phyloP scores from a whole-genome alignment of 2,329 filamentous ascomycete genomes.

The Fusarium robinianum region DNA sequence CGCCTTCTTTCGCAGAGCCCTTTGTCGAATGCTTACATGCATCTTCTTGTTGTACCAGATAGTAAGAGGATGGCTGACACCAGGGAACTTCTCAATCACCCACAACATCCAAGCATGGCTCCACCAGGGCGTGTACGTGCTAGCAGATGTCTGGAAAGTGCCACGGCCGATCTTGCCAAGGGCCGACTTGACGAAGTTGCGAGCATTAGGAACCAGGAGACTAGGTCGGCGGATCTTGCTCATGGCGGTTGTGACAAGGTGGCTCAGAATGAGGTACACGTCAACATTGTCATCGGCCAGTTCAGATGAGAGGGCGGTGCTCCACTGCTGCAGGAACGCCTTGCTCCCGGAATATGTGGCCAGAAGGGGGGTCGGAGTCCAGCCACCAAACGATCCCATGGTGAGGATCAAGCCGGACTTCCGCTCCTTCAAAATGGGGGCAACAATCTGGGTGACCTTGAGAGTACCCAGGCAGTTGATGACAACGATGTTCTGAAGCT shows the following conservation, averaged over 20 bases:
- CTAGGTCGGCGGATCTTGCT: slow-evolving; percentile 87
- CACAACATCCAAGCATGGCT: slow-evolving; percentile 88
- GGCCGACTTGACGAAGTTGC: slow-evolving; percentile 77
- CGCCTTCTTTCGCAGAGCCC: slow-evolving; percentile 82
- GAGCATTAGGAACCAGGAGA: slow-evolving; percentile 77
- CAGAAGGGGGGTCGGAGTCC: slow-evolving; percentile 87
- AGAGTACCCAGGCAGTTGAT: slow-evolving; percentile 95
- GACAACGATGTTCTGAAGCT: slow-evolving; percentile 87
- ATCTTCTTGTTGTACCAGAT: slow-evolving; percentile 64
- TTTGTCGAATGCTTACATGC: slow-evolving; percentile 80
- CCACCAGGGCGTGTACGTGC: slow-evolving; percentile 93
- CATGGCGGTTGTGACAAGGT: slow-evolving; percentile 96
- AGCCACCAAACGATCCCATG: slow-evolving; percentile 95
- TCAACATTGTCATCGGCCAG: slow-evolving; percentile 79
- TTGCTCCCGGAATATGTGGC: slow-evolving; percentile 98
- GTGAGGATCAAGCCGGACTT: slow-evolving; percentile 89
- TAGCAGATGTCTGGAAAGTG: slow-evolving; percentile 76
- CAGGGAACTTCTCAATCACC: slow-evolving; percentile 67
- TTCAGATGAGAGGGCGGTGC: slow-evolving; percentile 80
- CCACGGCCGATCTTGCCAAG: slow-evolving; percentile 82
- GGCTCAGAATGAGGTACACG: slow-evolving; percentile 89
- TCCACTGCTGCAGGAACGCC: slow-evolving; percentile 98
- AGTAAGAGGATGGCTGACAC: slow-evolving; percentile 52
- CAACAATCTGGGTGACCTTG: slow-evolving; percentile 82
- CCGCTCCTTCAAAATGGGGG: slow-evolving; percentile 81